phyloP scores from a whole-genome alignment of 2,329 filamentous ascomycete genomes.

The Neopestalotiopsis sp. region DNA sequence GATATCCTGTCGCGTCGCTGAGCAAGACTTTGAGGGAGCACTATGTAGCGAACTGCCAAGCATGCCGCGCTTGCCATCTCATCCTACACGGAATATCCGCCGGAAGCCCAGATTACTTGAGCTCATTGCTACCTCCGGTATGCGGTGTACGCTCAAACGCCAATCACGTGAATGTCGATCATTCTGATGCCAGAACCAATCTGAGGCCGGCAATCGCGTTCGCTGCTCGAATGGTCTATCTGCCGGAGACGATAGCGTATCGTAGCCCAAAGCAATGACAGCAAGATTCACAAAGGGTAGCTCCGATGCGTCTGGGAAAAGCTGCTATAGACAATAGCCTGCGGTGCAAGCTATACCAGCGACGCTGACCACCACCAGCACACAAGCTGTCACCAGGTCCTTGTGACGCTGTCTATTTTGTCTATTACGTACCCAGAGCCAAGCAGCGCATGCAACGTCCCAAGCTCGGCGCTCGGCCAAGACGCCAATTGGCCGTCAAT shows the following conservation, averaged over 20 bases:
- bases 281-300: background rate
- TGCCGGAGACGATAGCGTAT: background rate
- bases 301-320: background rate
- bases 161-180: slow-evolving; percentile 28
- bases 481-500: background rate
- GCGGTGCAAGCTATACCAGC: background rate
- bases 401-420: background rate
- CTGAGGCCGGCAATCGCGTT: background rate
- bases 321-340: background rate
- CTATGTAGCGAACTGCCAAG: background rate
- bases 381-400: background rate
- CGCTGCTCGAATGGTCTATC: background rate
- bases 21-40: background rate
- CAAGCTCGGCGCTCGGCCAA: background rate
- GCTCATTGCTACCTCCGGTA: background rate
- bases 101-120: background rate
- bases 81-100: background rate
- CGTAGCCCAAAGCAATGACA: background rate
- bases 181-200: slow-evolving; percentile 21
- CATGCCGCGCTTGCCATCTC: background rate
- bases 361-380: slow-evolving; percentile 1
- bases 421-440: slow-evolving; percentile 8
- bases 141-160: background rate
- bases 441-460: background rate
- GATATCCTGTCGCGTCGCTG: no score